phyloP scores from a whole-genome alignment of 2,329 filamentous ascomycete genomes.

The Epichloe gansuensis region DNA sequence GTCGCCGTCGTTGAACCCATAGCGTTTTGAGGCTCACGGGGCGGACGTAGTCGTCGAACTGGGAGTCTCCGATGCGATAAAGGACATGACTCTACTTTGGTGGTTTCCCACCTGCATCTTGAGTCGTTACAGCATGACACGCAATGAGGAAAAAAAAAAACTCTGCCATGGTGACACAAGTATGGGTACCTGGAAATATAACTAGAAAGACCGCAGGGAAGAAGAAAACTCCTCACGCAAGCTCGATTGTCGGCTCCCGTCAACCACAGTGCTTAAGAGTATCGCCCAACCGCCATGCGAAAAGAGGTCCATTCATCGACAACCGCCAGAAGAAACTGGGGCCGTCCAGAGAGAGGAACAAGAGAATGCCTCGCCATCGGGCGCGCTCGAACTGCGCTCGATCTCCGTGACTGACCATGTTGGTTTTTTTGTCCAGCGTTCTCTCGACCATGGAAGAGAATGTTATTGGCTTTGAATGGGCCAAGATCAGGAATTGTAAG shows the following conservation, averaged over 20 bases:
- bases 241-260: conserved; percentile 34
- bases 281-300: conserved; percentile 38
- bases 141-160: too few relatives aligned
- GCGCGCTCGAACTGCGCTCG: conserved; percentile 40
- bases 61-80: conserved; percentile 28
- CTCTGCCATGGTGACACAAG: too few relatives aligned
- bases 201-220: not conserved
- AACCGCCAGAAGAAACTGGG: conserved; percentile 35
- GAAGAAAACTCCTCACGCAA: conserved; percentile 27
- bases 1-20: conserved; percentile 28
- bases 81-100: conserved; percentile 36
- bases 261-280: conserved; percentile 31
- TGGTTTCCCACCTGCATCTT: conserved; percentile 36
- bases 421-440: not conserved
- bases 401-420: conserved; percentile 31
- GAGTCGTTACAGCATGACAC: not conserved
- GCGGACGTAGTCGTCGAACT: conserved; percentile 37
- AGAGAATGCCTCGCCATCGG: conserved; percentile 34
- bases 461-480: too few relatives aligned
- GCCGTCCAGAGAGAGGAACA: conserved; percentile 37
- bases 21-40: conserved; percentile 37
- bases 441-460: not conserved
- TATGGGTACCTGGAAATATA: too few relatives aligned
- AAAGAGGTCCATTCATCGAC: conserved; percentile 39
- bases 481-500: too few relatives aligned